These are phyloP conservation scores for Pseudotsuga menziesii DNA, from an alignment of 75 land plant genomes.

Conservation along the genomic window DNA sequence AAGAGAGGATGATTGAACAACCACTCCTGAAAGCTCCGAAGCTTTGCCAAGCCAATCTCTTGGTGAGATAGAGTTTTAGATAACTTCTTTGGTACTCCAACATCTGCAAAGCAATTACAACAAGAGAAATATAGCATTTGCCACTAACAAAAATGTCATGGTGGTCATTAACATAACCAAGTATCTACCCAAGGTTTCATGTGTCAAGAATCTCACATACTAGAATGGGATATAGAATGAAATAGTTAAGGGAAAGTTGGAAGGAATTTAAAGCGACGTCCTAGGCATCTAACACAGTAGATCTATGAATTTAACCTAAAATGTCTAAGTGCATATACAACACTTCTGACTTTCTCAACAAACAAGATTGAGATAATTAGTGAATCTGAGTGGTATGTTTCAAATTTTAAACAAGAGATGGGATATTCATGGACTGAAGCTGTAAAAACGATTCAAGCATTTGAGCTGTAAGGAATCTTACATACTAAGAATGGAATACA, in stretches of 20 bases:
- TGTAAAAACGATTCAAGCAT: no score
- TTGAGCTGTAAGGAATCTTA: neutral
- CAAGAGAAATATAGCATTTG: neutral
- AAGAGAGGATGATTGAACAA: constrained; percentile 58
- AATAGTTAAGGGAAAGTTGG: neutral
- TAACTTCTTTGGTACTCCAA: constrained; percentile 9
- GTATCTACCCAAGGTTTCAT: neutral
- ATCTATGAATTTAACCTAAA: neutral
- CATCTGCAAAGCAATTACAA: constrained; percentile 1
- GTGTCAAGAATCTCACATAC: neutral
- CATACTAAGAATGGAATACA: neutral
- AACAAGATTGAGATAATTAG: neutral
- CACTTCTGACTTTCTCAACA: neutral
- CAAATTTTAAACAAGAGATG: neutral
- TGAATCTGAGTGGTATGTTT: neutral
- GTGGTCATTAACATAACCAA: neutral
- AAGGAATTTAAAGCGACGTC: no score
- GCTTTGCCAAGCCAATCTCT: constrained; percentile 88
- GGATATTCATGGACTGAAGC: neutral
- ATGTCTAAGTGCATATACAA: neutral
- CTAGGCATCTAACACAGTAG: neutral
- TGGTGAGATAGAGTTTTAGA: constrained; percentile 42
- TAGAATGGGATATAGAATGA: neutral
- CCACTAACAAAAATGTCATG: no score
- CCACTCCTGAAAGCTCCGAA: constrained; percentile 85